These are phyloP conservation scores for Micractinium sp. DNA, from an alignment of 139 green algal species.

Conservation along the genomic window DNA sequence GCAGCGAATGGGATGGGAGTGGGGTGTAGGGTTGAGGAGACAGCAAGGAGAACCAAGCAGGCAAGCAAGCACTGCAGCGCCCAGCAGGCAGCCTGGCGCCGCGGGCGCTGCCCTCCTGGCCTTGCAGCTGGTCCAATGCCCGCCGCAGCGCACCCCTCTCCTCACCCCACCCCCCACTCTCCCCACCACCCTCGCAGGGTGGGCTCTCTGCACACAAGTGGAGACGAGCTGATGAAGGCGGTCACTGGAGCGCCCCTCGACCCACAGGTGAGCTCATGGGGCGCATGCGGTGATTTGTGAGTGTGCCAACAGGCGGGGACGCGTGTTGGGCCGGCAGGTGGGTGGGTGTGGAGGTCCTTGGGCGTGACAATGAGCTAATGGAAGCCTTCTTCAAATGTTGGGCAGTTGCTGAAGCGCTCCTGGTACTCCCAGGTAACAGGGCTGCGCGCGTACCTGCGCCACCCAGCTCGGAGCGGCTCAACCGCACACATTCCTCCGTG, in stretches of 20 bases:
- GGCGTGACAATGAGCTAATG: too few relatives aligned
- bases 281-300: too few relatives aligned
- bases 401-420: too few relatives aligned
- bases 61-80: not conserved
- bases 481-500: not conserved
- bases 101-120: too few relatives aligned
- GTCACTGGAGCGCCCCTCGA: conserved; percentile 81
- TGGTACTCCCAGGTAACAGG: not conserved
- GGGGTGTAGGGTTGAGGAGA: too few relatives aligned
- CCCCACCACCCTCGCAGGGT: conserved; percentile 32
- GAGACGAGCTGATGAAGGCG: conserved; percentile 83
- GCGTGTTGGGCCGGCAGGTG: too few relatives aligned
- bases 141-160: not conserved
- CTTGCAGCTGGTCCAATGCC: not conserved
- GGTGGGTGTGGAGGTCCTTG: too few relatives aligned
- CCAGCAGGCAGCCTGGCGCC: too few relatives aligned
- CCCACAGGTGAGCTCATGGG: conserved; percentile 34
- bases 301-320: too few relatives aligned
- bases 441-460: not conserved
- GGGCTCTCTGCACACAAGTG: conserved; percentile 73
- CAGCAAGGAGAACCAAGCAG: too few relatives aligned
- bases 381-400: too few relatives aligned
- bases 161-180: not conserved
- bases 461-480: too few relatives aligned
- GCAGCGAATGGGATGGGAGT: not conserved